Evolutionary conservation across 2,329 filamentous ascomycete species (phyloP), one percentile per base, ranked within the genome.

Genomic region (Phaeophleospora eucalypticola): DNA sequence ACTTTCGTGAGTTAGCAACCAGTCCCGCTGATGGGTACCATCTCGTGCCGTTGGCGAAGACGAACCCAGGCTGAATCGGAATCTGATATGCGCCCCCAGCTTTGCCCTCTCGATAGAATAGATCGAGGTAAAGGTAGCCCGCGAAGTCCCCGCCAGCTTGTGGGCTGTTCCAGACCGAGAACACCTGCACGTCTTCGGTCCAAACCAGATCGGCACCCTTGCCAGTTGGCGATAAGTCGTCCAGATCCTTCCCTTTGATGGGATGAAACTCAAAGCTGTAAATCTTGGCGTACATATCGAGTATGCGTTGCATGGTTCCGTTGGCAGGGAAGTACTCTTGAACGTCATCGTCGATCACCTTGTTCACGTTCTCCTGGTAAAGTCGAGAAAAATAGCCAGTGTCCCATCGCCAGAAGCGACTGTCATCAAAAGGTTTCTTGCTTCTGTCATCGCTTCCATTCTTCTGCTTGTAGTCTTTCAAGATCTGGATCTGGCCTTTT

Each of bases 371-470:
- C 58, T 90, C 89, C 57, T 80, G 76, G 40, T 90, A 73, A 10
- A 89, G 74, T 3, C 86, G 86, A 70, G 90, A 90, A 68, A 89
- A 90, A 68, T 90, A 84, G n/a, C 86, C 82, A 60, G 90, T 85
- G 40, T 43, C 40, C 40, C 40, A 43, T 19, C 16, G 14, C 40
- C 40, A 43, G 12, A 43, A 18, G 12, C 34, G 15, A 21, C 34
- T 32, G 12, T 43, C 19, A 17, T 32, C 40, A 10, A 43, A 27
- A 15, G 32, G 18, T 20, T 34, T 43, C 10, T 15, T 43, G n/a
- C 19, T 43, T 34, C 2, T 33, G 29, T 17, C 7, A 7, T 29
- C 24, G 24, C 24, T 43, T 18, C 29, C 24, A 15, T 27, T 33
- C 15, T 15, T 33, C 24, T 18, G 40, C 40, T 29, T 29, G 24